Evolutionary conservation across 179 eudicot species (phyloP).

Genomic region (Beta lomatogona): DNA sequence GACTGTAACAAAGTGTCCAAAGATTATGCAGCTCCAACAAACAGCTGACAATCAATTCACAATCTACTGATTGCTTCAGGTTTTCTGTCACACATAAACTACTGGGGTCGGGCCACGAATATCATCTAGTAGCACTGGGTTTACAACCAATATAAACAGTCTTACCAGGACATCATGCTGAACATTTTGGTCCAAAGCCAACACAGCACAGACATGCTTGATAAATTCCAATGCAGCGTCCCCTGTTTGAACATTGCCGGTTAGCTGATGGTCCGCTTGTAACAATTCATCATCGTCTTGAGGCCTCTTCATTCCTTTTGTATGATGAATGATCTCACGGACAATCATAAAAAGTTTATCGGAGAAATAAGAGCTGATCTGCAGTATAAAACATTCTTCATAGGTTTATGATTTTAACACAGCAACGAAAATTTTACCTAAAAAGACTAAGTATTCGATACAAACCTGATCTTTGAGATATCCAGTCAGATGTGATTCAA

Average conservation of each 20-base stretch:
- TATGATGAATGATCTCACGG: conserved; percentile 59
- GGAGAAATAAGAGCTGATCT: conserved; percentile 80
- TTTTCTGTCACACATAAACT: background rate
- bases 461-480: conserved; percentile 80
- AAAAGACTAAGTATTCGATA: background rate
- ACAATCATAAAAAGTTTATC: conserved; percentile 71
- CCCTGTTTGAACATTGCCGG: conserved; percentile 39
- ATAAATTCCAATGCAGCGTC: conserved; percentile 84
- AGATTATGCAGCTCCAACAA: background rate
- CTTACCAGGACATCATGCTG: conserved; percentile 93
- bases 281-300: conserved; percentile 37
- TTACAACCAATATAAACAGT: background rate
- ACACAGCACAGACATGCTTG: conserved; percentile 86
- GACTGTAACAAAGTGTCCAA: background rate
- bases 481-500: conserved; percentile 59
- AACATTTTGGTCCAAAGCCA: conserved; percentile 87
- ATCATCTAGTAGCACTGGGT: background rate
- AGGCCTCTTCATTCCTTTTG: conserved; percentile 52
- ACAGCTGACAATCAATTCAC: background rate
- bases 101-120: background rate
- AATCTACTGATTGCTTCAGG: background rate
- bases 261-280: conserved; percentile 37
- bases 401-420: background rate
- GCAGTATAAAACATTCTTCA: conserved; percentile 35
- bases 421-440: background rate